Evolutionary conservation across 805 yeast species (phyloP).

Genomic region (Candida jianshihensis): DNA sequence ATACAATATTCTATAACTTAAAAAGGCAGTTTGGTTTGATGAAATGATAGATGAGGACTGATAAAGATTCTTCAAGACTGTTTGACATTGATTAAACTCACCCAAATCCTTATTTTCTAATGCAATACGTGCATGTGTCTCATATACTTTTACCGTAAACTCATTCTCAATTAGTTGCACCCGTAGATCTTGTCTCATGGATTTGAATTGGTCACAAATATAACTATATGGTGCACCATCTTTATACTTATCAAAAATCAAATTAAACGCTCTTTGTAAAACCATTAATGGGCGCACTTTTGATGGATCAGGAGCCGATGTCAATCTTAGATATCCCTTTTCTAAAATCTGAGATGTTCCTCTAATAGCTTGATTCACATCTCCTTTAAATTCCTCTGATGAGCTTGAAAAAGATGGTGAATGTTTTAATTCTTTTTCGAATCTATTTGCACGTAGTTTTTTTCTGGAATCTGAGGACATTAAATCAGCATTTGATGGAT

Average conservation of each 20-base stretch:
- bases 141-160: constrained; percentile 75
- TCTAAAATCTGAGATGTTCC: constrained; percentile 67
- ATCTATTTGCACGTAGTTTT: constrained; percentile 29
- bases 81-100: constrained; percentile 92
- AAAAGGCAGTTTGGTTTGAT: constrained; percentile 51
- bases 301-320: constrained; percentile 87
- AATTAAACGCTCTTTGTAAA: constrained; percentile 48
- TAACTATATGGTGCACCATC: constrained; percentile 59
- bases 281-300: constrained; percentile 68
- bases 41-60: constrained; percentile 30
- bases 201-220: constrained; percentile 82
- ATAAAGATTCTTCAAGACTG: constrained; percentile 65
- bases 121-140: constrained; percentile 82
- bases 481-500: constrained; percentile 6
- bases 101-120: constrained; percentile 80
- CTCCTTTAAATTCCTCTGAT: constrained; percentile 23
- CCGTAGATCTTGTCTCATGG: constrained; percentile 87
- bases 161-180: constrained; percentile 81
- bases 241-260: constrained; percentile 46
- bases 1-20: constrained; percentile 68
- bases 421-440: constrained; percentile 20
- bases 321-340: constrained; percentile 73
- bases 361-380: constrained; percentile 34
- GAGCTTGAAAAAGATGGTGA: constrained; percentile 9
- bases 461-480: constrained; percentile 23